Evolutionary conservation across 2,329 filamentous ascomycete species (phyloP).

Genomic region (Epichloe glyceriae): DNA sequence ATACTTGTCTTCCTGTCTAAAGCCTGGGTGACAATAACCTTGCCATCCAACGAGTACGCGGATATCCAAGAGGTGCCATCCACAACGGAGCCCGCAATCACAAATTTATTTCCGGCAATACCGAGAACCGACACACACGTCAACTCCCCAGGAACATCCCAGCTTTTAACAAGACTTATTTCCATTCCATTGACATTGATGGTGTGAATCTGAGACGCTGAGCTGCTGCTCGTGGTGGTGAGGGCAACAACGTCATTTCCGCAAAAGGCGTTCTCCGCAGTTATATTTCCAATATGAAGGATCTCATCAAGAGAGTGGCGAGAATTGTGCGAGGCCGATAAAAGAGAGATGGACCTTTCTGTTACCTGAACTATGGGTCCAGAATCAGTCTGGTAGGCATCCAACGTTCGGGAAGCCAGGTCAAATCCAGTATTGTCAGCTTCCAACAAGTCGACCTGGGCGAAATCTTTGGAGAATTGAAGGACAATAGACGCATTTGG

Average conservation of each 20-base stretch:
- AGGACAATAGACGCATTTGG: constrained; percentile 36
- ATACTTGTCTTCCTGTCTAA: constrained; percentile 3
- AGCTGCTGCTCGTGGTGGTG: constrained; percentile 25
- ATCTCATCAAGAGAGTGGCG: constrained; percentile 14
- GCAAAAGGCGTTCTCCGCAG: constrained; percentile 31
- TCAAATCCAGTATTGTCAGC: constrained; percentile 35
- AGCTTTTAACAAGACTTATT: constrained; percentile 17
- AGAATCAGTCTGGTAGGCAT: constrained; percentile 23
- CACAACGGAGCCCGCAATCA: constrained; percentile 23
- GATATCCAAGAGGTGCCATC: constrained; percentile 21
- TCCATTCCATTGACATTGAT: constrained; percentile 23
- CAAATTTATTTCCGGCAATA: constrained; percentile 13
- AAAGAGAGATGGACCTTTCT: constrained; percentile 29
- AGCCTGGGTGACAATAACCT: constrained; percentile 8
- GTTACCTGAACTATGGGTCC: constrained; percentile 41
- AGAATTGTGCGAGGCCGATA: constrained; percentile 24
- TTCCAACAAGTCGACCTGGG: constrained; percentile 29
- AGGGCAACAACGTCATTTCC: constrained; percentile 26
- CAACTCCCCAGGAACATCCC: constrained; percentile 31
- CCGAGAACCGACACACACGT: constrained; percentile 31
- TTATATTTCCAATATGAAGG: constrained; percentile 14
- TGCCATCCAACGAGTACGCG: constrained; percentile 17
- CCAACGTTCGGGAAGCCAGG: constrained; percentile 37
- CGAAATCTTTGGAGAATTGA: constrained; percentile 34
- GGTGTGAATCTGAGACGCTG: constrained; percentile 25